Base-by-base conservation (phyloP, 306 rosid species). In the Vigna angularis region DNA sequence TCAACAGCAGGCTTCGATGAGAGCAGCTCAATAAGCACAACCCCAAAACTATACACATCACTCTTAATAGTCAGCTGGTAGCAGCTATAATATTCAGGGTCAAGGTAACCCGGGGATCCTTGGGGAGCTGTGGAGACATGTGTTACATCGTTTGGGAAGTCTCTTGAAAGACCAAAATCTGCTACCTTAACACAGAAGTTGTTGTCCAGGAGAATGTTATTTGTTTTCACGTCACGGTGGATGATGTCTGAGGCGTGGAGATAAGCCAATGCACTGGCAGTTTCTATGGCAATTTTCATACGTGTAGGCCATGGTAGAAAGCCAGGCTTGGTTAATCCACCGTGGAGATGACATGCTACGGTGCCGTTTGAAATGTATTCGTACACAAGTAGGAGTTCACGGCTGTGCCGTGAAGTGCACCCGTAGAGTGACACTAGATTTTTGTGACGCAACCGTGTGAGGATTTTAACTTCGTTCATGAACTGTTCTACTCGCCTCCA, bases 1-100 rank as follows among this genome's bases (percentile, higher is more conserved):
- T 91, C 93, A 75, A 93, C 95, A 0, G 97, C 96, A 14, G 91
- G 90, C 89, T 79, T 70, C 7, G 98, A 93, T 9, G 98, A 88
- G 61, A 91, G 78, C 6, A 93, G 88, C 86, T 93, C 87, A 32
- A 87, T 74, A 22, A 84, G 80, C 3, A 84, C 61, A 44, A 87
- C 87, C 10, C 84, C 86, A 48, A 84, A 87, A 49, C 86, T 87
- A 48, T 84, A 87, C 5, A 84, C 88, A 81, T 84, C 88, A 45
- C 81, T 78, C 75, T 87, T 87, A 65, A 57, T 57, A 47, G 88
- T 78, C 11, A 87, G 81, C 57, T 68, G 65, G 24, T 73, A 59
- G 24, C 59, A 45, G 51, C 67, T 68, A 30, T 67, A 61, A 72
- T 84, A 81, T 66, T 84, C 81, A 0, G 86, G 90, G 15, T 84